phyloP scores from a whole-genome alignment of 257 asterid genomes.

The Solanum tacnaense region DNA sequence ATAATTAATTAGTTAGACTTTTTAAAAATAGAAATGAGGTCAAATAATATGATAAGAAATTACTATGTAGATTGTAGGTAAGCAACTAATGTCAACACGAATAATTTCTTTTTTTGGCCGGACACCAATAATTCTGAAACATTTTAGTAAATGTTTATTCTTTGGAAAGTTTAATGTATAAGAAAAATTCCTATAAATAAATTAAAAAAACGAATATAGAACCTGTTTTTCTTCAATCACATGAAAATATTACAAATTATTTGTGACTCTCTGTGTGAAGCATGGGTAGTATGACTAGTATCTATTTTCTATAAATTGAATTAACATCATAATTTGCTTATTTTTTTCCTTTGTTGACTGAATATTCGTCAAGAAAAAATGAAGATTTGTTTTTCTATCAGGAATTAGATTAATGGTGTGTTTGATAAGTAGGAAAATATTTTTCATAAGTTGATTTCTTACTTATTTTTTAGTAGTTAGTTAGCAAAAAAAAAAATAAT shows the following conservation, averaged over 20 bases:
- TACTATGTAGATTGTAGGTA: neutral
- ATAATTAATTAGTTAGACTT: too few relatives aligned
- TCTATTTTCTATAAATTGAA: neutral
- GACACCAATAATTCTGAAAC: neutral
- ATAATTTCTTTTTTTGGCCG: neutral
- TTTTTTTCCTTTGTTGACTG: neutral
- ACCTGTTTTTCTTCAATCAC: neutral
- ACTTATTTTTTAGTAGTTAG: neutral
- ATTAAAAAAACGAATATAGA: neutral
- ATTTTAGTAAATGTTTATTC: neutral
- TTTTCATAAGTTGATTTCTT: neutral
- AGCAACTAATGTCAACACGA: neutral
- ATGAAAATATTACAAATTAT: neutral
- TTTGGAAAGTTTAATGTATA: neutral
- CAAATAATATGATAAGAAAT: neutral
- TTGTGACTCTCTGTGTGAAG: neutral
- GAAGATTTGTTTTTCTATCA: neutral
- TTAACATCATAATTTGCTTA: neutral
- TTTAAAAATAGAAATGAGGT: neutral
- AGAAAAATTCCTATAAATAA: neutral
- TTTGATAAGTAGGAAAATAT: neutral
- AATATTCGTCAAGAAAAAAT: neutral
- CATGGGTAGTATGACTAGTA: neutral
- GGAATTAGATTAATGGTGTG: neutral
- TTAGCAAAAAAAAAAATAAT: fast-evolving